A percentile compares a stretch with the other conserved stretches of the same genome.
Evolutionary conservation across 2,329 filamentous ascomycete genomes (phyloP).

Genomic region (Penicillium hordei): DNA sequence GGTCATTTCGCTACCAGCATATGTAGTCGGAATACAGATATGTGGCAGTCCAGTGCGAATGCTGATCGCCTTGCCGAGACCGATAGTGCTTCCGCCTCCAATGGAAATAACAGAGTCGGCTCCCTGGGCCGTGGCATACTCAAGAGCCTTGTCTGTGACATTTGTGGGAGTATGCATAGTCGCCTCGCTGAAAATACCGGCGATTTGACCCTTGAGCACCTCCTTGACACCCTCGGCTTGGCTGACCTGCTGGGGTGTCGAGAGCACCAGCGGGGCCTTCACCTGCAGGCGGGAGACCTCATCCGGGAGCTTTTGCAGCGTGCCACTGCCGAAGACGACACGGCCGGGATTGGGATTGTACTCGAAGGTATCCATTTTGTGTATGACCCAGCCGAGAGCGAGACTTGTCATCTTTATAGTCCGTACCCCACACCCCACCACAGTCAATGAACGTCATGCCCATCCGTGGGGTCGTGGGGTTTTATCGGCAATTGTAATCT

Average conservation of each 20-base stretch:
- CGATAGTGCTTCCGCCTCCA: constrained; percentile 63
- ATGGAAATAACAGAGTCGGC: constrained; percentile 61
- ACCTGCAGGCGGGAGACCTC: constrained; percentile 49
- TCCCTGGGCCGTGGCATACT: constrained; percentile 44
- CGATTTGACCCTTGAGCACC: constrained; percentile 49
- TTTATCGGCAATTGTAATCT: constrained; percentile 16
- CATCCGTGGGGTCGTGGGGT: constrained; percentile 19
- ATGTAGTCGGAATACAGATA: constrained; percentile 62
- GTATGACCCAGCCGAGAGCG: neutral
- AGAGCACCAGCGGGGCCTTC: constrained; percentile 56
- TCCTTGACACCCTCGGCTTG: constrained; percentile 49
- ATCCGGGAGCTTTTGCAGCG: constrained; percentile 50
- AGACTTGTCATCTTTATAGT: constrained; percentile 20
- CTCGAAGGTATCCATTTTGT: constrained; percentile 54
- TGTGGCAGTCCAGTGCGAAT: constrained; percentile 56
- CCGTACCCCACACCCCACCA: constrained; percentile 18
- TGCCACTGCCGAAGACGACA: constrained; percentile 59
- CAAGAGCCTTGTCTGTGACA: constrained; percentile 58
- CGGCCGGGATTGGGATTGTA: constrained; percentile 56
- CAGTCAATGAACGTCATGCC: constrained; percentile 14
- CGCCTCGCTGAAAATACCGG: constrained; percentile 56
- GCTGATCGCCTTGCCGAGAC: constrained; percentile 60
- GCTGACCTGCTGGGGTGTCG: constrained; percentile 53
- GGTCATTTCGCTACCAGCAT: constrained; percentile 64
- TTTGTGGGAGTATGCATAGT: constrained; percentile 63